Percentiles rank a stretch among this genome's conserved stretches.
phyloP scores from a whole-genome alignment of 2,329 filamentous ascomycete genomes.

The Aspergillus latus region DNA sequence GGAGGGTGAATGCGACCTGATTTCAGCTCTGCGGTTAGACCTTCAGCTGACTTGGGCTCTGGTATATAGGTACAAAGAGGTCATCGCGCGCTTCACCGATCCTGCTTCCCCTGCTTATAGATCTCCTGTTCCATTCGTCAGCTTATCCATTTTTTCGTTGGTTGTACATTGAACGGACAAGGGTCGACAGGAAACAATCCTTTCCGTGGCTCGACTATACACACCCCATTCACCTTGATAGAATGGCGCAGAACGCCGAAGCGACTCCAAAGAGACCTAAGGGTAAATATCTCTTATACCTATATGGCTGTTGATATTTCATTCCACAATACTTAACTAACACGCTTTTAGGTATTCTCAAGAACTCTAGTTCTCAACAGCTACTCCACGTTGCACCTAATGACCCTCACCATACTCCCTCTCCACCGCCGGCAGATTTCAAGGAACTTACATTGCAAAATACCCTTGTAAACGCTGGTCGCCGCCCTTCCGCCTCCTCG shows the following conservation, averaged over 20 bases:
- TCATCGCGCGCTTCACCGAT: conserved; percentile 3
- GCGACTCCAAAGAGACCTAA: conserved; percentile 41
- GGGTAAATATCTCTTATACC: conserved; percentile 31
- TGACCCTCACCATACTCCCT: conserved; percentile 29
- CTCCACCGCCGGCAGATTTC: conserved; percentile 55
- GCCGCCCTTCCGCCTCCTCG: conserved; percentile 70
- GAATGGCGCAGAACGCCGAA: conserved; percentile 34
- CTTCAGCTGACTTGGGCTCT: conserved; percentile 11
- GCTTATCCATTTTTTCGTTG: background rate
- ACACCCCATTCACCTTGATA: conserved; percentile 18
- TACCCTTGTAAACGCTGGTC: conserved; percentile 90
- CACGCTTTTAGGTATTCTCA: conserved; percentile 73
- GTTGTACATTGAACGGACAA: background rate
- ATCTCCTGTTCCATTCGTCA: background rate
- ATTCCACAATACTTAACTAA: background rate
- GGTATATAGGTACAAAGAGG: conserved; percentile 1
- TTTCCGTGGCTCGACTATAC: conserved; percentile 1
- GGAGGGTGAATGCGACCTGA: conserved; percentile 13
- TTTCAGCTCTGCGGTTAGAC: conserved; percentile 11
- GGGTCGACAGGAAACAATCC: background rate
- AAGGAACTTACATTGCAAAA: conserved; percentile 93
- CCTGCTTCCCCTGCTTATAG: background rate
- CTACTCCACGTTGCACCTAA: conserved; percentile 53
- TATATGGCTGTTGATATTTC: background rate
- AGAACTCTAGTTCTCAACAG: conserved; percentile 66